Evolutionary conservation across 345 rosid species (phyloP), one percentile per base, ranked within the genome.

Genomic region (Brassica napus): DNA sequence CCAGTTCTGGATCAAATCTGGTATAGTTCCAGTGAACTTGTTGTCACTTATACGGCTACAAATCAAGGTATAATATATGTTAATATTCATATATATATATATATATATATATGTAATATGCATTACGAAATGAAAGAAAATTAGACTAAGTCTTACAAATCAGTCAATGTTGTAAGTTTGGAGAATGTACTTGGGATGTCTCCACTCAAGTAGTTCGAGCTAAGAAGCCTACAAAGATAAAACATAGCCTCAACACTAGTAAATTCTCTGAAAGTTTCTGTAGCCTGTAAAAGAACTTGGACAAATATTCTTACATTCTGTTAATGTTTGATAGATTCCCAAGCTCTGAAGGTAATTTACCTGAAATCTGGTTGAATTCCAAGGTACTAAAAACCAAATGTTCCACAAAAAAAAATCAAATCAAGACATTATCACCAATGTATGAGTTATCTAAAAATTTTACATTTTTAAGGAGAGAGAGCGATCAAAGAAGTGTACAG

Each of bases 1-100:
- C 93, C 87, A 89, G 39, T 89, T 91, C 68, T 82, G 77, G 32
- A 89, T 85, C 74, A 86, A 84, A 74, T 79, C 16, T 0, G 96
- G 96, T 59, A 91, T 87, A 7, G 60, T 10, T 8, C 91, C 91
- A 0, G 55, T 84, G 74, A 91, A 88, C 2, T 66, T 63, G 67
- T 86, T 89, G 72, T 89, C 93, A 32, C 87, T 57, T 6, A 89
- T 73, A 68, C 87, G 83, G 12, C 93, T 88, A 69, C 23, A 83
- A 18, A 8, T 12, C 57, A 23, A 65, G 14, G 12, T 60, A 57
- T 5, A 23, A 34, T 10, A 69, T 6, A 44, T 39, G 4, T 35
- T 35, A 35, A 35, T 35, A 35, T 35, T 7, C 9, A 35, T 39
- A 35, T 24, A 14, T 18, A 23, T 11, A 55, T 15, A 15, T 7